A percentile compares a stretch with the other conserved stretches of the same genome.
These are phyloP conservation scores for Oldenlandia corymbosa DNA, from an alignment of 257 asterid species.

Conservation along the genomic window DNA sequence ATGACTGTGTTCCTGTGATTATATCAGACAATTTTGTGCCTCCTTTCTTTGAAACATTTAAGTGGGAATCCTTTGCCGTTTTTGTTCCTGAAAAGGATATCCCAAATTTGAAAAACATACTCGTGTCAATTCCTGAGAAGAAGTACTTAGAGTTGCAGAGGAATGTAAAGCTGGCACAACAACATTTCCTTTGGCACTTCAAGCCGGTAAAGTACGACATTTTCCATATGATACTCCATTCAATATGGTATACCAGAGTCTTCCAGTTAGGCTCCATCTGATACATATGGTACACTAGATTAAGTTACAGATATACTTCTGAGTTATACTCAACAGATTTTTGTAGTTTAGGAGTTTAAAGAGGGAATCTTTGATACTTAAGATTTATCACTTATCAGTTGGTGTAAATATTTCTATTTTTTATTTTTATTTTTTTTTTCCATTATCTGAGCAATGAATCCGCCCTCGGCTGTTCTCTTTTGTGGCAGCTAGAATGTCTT, in stretches of 20 bases:
- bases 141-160: conserved; percentile 58
- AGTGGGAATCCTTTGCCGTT: conserved; percentile 86
- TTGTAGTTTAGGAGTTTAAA: too few species aligned
- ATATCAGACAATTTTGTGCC: conserved; percentile 83
- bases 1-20: conserved; percentile 86
- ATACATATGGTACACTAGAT: too few species aligned
- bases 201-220: conserved; percentile 66
- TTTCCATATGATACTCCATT: conserved; percentile 85
- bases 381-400: too few species aligned
- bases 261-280: conserved; percentile 34
- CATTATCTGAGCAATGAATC: too few species aligned
- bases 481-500: too few species aligned
- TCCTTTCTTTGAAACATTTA: conserved; percentile 68
- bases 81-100: conserved; percentile 75
- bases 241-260: conserved; percentile 76
- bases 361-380: too few species aligned
- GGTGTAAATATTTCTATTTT: too few species aligned
- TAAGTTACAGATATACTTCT: too few species aligned
- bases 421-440: too few species aligned
- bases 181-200: conserved; percentile 84
- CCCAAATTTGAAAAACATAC: conserved; percentile 65
- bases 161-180: conserved; percentile 71
- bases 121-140: conserved; percentile 46
- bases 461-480: too few species aligned
- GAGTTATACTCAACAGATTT: too few species aligned